Conservation (phyloP, 2,329 filamentous ascomycete species). For the Dothistroma pini region DNA sequence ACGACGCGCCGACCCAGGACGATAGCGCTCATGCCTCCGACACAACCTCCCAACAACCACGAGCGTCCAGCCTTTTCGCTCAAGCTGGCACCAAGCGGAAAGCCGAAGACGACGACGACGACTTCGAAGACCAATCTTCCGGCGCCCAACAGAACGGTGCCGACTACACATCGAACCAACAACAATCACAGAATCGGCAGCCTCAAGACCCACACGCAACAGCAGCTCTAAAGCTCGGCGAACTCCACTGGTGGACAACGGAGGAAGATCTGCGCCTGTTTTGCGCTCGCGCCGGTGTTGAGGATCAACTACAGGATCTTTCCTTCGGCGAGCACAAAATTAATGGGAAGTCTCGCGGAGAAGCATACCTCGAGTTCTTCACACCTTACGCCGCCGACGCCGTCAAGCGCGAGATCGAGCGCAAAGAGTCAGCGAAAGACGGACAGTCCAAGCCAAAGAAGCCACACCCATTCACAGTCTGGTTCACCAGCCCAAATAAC, state of each 20-base stretch:
- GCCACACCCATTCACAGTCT: conserved; percentile 73
- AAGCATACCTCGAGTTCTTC: conserved; percentile 80
- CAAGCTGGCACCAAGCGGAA: conserved; percentile 57
- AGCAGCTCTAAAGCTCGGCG: conserved; percentile 76
- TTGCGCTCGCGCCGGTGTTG: conserved; percentile 65
- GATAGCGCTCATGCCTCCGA: background rate
- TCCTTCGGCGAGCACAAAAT: conserved; percentile 99
- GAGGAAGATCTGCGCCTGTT: conserved; percentile 93
- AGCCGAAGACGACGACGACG: conserved; percentile 48
- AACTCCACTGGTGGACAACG: conserved; percentile 94
- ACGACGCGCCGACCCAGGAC: conserved; percentile 3
- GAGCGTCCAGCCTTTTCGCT: conserved; percentile 19
- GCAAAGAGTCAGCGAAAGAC: conserved; percentile 15
- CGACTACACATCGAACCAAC: conserved; percentile 12
- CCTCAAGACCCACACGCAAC: conserved; percentile 58
- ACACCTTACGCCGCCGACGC: conserved; percentile 82
- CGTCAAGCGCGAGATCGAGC: conserved; percentile 75
- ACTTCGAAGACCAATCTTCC: conserved; percentile 13
- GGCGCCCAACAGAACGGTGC: conserved; percentile 6
- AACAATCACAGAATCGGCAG: conserved; percentile 35
- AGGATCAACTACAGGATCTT: conserved; percentile 83
- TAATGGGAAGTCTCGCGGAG: conserved; percentile 96
- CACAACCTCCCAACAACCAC: conserved; percentile 17
- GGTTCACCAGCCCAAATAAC: conserved; percentile 17
- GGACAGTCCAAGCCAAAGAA: conserved; percentile 20